Base-by-base conservation (phyloP, 140 eudicot species). In the Cichorium intybus region DNA sequence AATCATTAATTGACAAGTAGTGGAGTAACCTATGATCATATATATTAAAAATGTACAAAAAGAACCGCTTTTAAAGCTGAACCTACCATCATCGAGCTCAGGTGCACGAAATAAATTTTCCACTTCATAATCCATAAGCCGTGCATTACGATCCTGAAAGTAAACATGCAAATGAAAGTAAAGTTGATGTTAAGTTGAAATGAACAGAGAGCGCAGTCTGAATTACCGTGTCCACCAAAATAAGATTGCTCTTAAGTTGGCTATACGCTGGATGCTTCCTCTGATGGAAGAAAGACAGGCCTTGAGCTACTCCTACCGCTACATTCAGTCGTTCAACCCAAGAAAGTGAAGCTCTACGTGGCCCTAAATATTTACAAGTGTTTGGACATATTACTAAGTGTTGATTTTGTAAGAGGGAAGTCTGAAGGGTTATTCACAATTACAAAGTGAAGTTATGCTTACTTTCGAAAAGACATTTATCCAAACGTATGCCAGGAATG, bases 131-230 rank as follows among this genome's bases (percentile, higher is more conserved):
- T 31, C 51, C 10, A 68, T 7, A 43, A 72, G 65, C 24, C 57
- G 56, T 52, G 49, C 77, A 72, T 72, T 62, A 33, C 51, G 53
- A 7, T 62, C 63, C 77, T 72, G 55, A n/a, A 39, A 54, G 4
- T 2, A 26, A 26, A 1, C 29, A 0, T 26, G 29, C 3, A 5
- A 26, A 11, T 3, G 3, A 39, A 61, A 61, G 12, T 10, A 21
- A 34, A 39, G 16, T 21, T 37, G 11, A 39, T 39, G 48, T 10
- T 23, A 53, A 9, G 49, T 6, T 39, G 51, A 2, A 9, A 47
- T 20, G 1, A 8, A 27, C 5, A 14, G 28, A 21, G 66, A 3
- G 7, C 18, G 29, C n/a, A n/a, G n/a, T n/a, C 39, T 23, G 2
- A 11, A 7, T n/a, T 69, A 69, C 67, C 75, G 15, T 47, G 45